Evolutionary conservation across 305 asterid genomes (phyloP).

Genomic region (Coffea humblotiana): DNA sequence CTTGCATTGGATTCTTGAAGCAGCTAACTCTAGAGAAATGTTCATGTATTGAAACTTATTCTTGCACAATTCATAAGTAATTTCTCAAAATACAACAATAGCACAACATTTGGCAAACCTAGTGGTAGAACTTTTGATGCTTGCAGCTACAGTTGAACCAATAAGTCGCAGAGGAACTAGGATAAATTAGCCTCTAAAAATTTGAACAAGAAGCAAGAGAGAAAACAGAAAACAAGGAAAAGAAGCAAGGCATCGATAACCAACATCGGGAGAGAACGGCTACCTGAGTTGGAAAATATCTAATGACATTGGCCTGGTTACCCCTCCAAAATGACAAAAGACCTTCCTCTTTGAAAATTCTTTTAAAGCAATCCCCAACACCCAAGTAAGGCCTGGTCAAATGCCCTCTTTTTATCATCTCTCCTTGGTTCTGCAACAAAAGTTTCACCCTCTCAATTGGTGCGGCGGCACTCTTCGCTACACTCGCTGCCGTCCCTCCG

Average conservation of each 20-base stretch:
- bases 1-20: no score
- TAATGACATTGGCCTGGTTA: constrained; percentile 84
- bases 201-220: constrained; percentile 1
- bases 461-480: constrained; percentile 76
- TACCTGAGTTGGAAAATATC: constrained; percentile 96
- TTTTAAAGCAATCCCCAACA: constrained; percentile 60
- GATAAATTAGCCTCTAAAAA: neutral
- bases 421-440: constrained; percentile 92
- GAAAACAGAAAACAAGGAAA: neutral
- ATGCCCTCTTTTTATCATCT: constrained; percentile 76
- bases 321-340: constrained; percentile 83
- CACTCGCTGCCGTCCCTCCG: constrained; percentile 76
- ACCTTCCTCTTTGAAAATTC: constrained; percentile 75
- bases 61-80: no score
- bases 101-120: no score
- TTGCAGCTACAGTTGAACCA: neutral
- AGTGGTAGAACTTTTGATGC: no score
- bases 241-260: neutral
- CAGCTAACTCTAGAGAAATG: no score
- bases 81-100: no score
- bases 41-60: no score
- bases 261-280: constrained; percentile 10
- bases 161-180: neutral
- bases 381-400: constrained; percentile 72
- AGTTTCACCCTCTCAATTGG: constrained; percentile 96